Conservation (phyloP, 208 protist genomes). For the Phytomonas francai region DNA sequence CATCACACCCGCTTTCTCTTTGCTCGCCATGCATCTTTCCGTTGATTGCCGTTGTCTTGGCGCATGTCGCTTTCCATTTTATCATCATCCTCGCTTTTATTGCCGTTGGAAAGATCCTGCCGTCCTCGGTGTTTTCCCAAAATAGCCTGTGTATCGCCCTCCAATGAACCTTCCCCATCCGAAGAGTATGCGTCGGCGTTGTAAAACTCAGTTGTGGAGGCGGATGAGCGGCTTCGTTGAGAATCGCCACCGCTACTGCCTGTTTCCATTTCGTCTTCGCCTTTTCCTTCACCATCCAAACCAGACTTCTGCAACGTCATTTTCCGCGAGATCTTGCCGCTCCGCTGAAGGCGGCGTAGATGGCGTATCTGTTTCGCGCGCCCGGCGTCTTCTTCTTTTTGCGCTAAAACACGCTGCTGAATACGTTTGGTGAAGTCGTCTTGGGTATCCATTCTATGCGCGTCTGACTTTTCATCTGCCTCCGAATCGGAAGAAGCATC, state of each 20-base stretch:
- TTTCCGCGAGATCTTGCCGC: constrained; percentile 58
- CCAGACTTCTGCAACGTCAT: constrained; percentile 46
- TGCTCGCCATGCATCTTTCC: not conserved
- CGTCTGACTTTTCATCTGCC: not conserved
- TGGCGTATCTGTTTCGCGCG: constrained; percentile 72
- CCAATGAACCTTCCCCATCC: constrained; percentile 17
- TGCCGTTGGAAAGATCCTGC: constrained; percentile 19
- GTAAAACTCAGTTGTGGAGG: constrained; percentile 19
- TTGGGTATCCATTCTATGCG: not conserved
- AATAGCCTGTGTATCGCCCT: constrained; percentile 5
- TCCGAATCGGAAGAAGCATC: not conserved
- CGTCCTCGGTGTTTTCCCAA: constrained; percentile 1
- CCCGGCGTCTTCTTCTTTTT: constrained; percentile 42
- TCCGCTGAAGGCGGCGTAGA: constrained; percentile 60
- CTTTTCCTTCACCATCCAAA: constrained; percentile 17
- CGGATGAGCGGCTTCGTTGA: constrained; percentile 21
- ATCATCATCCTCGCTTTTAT: constrained; percentile 8
- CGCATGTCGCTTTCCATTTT: not conserved
- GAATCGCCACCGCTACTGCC: constrained; percentile 13
- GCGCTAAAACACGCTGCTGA: constrained; percentile 27
- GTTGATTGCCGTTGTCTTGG: not conserved
- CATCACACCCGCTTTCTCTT: not conserved
- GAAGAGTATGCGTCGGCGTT: constrained; percentile 16
- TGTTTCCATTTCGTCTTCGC: constrained; percentile 20
- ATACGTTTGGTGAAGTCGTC: not conserved